Base-by-base conservation (phyloP, 352 stramenopile genomes). In the Pythium dissotocum region DNA sequence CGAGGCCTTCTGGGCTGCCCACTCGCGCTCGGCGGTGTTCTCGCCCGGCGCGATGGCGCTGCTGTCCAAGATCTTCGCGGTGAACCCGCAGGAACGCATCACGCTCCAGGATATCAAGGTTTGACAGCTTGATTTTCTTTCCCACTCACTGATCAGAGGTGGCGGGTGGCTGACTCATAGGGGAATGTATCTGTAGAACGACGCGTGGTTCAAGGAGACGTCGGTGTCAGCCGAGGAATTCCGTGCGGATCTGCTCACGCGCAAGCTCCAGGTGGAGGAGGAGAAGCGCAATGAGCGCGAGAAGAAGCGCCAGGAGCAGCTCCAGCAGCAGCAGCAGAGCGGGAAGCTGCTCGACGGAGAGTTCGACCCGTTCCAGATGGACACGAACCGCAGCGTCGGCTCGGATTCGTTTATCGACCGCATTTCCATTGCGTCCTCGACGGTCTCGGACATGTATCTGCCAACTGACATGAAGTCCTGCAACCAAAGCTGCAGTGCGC, bases 91-190 rank as follows among this genome's bases (percentile, higher is more conserved):
- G 35, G 83, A 90, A 59, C 82, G 85, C 16, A 89, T 93, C 69
- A 93, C 85, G 24, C 72, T 95, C 44, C 63, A 67, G n/a, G 85
- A 93, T 49, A 95, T 93, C 72, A 90, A 85, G 76, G 79, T 85
- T 59, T 24, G 65, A 8, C 2, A 18, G 51, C 6, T 30, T 30
- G 28, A 30, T 30, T 30, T 30, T 30, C 28, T 30, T 30, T 4
- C 9, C 35, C 21, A 24, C 7, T 66, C 30, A 49, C 6, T 13
- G 35, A 36, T 44, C n/a, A 51, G 4, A 24, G 63, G 38, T 40
- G 32, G 9, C 7, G 54, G 10, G 18, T 48, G 6, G 33, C 55
- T 49, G 28, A 55, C 35, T 26, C 71, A 13, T 46, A 4, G 55
- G 28, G 28, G 28, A 5, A 4, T 26, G n/a, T 57, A 40, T 9